phyloP scores from a whole-genome alignment of 2,329 filamentous ascomycete species.

The Mariannaea sp. region DNA sequence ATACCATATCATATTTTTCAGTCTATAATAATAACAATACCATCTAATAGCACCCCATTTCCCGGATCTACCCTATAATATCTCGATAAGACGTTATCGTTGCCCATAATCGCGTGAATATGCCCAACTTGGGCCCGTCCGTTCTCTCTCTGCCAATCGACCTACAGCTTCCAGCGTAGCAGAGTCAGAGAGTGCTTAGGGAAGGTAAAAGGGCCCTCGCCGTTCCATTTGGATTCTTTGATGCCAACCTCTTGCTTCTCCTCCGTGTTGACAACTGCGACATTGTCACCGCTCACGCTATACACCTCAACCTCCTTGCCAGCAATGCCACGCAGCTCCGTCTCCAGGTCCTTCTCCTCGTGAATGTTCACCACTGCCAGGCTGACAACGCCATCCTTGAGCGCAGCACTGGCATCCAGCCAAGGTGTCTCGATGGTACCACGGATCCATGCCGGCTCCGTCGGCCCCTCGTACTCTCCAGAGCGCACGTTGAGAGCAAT shows the following conservation, averaged over 20 bases:
- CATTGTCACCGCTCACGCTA: slow-evolving; percentile 53
- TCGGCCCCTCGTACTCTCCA: slow-evolving; percentile 68
- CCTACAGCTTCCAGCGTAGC: slow-evolving; percentile 60
- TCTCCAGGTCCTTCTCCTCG: slow-evolving; percentile 63
- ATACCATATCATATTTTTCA: too few species aligned
- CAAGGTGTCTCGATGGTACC: slow-evolving; percentile 71
- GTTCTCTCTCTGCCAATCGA: background rate
- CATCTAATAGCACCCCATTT: too few species aligned
- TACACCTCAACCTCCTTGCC: slow-evolving; percentile 62
- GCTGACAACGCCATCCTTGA: slow-evolving; percentile 63
- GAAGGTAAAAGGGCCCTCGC: slow-evolving; percentile 66
- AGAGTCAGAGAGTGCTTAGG: slow-evolving; percentile 72
- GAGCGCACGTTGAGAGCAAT: slow-evolving; percentile 68
- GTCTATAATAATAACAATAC: too few species aligned
- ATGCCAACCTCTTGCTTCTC: slow-evolving; percentile 63
- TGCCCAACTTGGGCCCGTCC: background rate
- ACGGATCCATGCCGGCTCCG: slow-evolving; percentile 67
- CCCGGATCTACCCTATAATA: too few species aligned
- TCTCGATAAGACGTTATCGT: background rate
- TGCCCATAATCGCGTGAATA: background rate
- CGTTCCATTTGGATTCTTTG: slow-evolving; percentile 60
- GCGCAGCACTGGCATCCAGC: slow-evolving; percentile 68
- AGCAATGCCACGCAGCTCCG: slow-evolving; percentile 52
- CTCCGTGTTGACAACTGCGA: slow-evolving; percentile 65
- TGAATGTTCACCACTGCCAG: slow-evolving; percentile 76